Conservation (phyloP, 371 early-diverging fungal species). For the Mortierella sp. region DNA sequence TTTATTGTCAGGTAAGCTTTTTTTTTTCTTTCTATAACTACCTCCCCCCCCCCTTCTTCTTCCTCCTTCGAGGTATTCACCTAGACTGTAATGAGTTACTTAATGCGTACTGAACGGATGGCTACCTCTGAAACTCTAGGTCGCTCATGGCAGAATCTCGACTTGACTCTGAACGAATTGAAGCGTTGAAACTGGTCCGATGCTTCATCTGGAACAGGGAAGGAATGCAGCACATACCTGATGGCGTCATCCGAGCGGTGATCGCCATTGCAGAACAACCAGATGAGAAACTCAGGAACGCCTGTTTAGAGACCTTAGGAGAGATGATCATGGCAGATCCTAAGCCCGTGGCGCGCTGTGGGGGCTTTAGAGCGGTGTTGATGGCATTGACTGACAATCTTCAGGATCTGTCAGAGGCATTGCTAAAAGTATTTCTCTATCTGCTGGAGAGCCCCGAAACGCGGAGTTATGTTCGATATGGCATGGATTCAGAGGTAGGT, state of each 20-base stretch:
- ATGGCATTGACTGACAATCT: constrained; percentile 80
- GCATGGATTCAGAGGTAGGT: constrained; percentile 78
- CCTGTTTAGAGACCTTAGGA: constrained; percentile 81
- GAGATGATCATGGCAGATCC: constrained; percentile 74
- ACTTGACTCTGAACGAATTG: constrained; percentile 77
- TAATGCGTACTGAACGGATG: no score
- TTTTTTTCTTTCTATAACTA: no score
- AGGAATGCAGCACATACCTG: constrained; percentile 68
- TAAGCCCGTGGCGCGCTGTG: constrained; percentile 69
- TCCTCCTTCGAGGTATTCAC: no score
- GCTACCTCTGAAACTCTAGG: constrained; percentile 4
- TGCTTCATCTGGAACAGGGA: constrained; percentile 64
- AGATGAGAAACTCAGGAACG: constrained; percentile 78
- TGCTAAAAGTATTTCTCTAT: constrained; percentile 74
- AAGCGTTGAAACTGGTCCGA: constrained; percentile 77
- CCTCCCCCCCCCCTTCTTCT: no score
- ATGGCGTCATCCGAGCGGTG: constrained; percentile 75
- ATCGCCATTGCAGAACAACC: constrained; percentile 84
- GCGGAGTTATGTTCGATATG: constrained; percentile 75
- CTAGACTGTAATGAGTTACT: no score
- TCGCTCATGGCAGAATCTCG: constrained; percentile 49
- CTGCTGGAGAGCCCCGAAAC: constrained; percentile 78
- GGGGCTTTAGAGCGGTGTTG: constrained; percentile 77
- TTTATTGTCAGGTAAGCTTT: constrained; percentile 43
- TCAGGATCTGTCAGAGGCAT: constrained; percentile 67